Conservation (phyloP, 352 stramenopile species). For the Globisporangium recalcitrans region DNA sequence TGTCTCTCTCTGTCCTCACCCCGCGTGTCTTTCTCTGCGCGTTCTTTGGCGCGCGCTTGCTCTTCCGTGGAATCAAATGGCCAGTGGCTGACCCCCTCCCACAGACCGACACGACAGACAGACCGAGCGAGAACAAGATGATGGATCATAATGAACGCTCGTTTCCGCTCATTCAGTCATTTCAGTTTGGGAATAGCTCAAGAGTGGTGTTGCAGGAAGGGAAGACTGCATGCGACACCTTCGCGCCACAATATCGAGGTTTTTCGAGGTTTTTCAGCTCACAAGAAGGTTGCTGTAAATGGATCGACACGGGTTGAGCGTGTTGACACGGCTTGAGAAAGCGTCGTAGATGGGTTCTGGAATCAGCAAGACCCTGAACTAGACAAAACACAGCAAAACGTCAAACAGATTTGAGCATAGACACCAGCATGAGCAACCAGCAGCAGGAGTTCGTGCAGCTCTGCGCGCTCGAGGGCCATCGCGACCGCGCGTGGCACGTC, state of each 20-base stretch:
- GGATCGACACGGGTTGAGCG: not conserved
- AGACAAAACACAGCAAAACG: not conserved
- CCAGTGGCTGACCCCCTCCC: constrained; percentile 4
- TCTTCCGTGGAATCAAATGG: constrained; percentile 12
- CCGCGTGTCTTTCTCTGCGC: not conserved
- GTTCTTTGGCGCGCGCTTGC: constrained; percentile 4
- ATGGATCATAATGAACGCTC: constrained; percentile 31
- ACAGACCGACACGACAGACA: not conserved
- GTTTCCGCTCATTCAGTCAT: constrained; percentile 16
- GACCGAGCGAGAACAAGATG: constrained; percentile 1
- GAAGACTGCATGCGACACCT: not conserved
- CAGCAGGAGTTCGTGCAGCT: constrained; percentile 36
- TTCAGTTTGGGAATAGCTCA: not conserved
- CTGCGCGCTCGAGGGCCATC: constrained; percentile 75
- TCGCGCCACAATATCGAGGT: not conserved
- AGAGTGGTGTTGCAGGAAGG: not conserved
- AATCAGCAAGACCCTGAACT: not conserved
- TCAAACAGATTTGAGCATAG: not conserved
- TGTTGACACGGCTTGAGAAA: not conserved
- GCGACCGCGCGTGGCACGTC: constrained; percentile 89
- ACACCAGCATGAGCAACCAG: not conserved
- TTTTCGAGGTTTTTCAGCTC: not conserved
- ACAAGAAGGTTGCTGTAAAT: not conserved
- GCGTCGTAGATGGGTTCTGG: not conserved
- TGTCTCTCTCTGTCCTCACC: not conserved